A percentile compares a stretch with the other conserved stretches of the same genome.
phyloP scores from a whole-genome alignment of 2,329 filamentous ascomycete species.

The Fusarium vanettenii region DNA sequence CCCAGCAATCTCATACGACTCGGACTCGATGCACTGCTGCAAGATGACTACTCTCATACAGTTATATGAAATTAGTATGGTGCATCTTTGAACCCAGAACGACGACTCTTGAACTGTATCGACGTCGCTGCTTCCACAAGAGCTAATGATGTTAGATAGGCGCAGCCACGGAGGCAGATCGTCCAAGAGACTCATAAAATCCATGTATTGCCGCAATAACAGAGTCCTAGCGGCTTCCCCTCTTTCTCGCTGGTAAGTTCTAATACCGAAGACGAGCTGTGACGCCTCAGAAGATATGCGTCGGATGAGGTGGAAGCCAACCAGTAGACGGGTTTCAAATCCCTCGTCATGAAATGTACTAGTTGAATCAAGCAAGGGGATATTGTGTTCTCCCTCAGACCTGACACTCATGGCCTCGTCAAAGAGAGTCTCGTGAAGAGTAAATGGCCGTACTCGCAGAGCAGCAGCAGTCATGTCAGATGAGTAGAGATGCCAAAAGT shows the following conservation, averaged over 20 bases:
- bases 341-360: background rate
- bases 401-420: background rate
- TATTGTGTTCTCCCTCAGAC: background rate
- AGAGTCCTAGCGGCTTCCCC: background rate
- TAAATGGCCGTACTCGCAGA: background rate
- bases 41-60: background rate
- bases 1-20: background rate
- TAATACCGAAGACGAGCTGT: background rate
- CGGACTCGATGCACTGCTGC: background rate
- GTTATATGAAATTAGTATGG: background rate
- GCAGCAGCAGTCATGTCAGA: background rate
- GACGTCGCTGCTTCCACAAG: background rate
- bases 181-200: background rate
- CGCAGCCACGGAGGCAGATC: background rate
- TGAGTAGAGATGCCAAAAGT: background rate
- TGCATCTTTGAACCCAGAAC: background rate
- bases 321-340: background rate
- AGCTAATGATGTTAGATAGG: background rate
- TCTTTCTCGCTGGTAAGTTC: background rate
- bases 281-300: background rate
- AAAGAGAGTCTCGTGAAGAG: background rate
- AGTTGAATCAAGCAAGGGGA: background rate
- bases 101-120: background rate
- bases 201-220: background rate
- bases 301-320: background rate